phyloP scores from a whole-genome alignment of 352 stramenopile species.

The Phytophthora citrophthora region DNA sequence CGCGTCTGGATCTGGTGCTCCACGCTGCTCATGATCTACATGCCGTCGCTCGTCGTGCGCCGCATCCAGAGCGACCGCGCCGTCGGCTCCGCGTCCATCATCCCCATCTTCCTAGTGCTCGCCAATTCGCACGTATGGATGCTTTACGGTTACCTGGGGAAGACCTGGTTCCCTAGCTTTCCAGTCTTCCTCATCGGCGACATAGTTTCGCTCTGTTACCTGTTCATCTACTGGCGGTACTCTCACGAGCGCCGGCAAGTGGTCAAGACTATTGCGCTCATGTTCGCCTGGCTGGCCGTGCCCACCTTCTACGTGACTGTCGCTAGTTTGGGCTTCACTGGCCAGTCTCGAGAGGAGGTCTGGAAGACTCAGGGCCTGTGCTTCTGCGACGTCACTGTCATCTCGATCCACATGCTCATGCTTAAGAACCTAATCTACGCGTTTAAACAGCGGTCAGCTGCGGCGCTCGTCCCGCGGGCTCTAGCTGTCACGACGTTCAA shows the following conservation, averaged over 20 bases:
- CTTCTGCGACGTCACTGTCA: constrained; percentile 38
- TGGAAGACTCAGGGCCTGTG: constrained; percentile 40
- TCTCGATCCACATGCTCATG: constrained; percentile 49
- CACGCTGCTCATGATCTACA: constrained; percentile 36
- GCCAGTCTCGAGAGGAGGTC: constrained; percentile 29
- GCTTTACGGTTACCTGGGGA: constrained; percentile 36
- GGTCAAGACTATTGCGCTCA: constrained; percentile 14
- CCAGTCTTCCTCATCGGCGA: constrained; percentile 46
- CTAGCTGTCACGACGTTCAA: constrained; percentile 53
- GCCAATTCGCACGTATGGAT: constrained; percentile 42
- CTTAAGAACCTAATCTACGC: constrained; percentile 46
- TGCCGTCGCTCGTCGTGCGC: constrained; percentile 36
- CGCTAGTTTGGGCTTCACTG: constrained; percentile 29
- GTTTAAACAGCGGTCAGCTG: constrained; percentile 42
- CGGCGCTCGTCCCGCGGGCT: constrained; percentile 43
- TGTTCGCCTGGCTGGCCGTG: constrained; percentile 27
- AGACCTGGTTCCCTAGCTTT: constrained; percentile 46
- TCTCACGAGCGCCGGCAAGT: constrained; percentile 23
- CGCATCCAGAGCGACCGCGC: constrained; percentile 30
- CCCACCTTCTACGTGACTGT: constrained; percentile 36
- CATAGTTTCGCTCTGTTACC: constrained; percentile 33
- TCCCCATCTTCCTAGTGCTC: constrained; percentile 35
- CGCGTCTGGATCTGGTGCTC: constrained; percentile 38
- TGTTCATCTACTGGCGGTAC: constrained; percentile 40
- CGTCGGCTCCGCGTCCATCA: constrained; percentile 25